phyloP scores from a whole-genome alignment of 2,329 filamentous ascomycete genomes.

The Pseudogymnoascus sp. region DNA sequence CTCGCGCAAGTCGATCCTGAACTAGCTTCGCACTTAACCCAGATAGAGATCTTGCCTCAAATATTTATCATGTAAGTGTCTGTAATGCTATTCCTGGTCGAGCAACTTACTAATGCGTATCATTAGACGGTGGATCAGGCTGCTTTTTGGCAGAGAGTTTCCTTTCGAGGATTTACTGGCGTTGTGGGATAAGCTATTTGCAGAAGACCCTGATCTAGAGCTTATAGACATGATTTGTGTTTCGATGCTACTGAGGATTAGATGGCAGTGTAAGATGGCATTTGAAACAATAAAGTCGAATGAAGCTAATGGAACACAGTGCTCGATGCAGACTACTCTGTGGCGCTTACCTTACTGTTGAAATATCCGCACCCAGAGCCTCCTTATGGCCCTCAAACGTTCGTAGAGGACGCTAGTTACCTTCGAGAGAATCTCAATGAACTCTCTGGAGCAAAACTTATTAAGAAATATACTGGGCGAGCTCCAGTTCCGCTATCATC shows the following conservation, averaged over 20 bases:
- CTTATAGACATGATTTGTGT: slow-evolving; percentile 88
- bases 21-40: slow-evolving; percentile 69
- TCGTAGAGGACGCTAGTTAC: slow-evolving; percentile 79
- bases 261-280: slow-evolving; percentile 69
- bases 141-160: slow-evolving; percentile 90
- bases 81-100: neutral
- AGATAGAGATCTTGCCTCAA: slow-evolving; percentile 86
- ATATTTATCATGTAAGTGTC: slow-evolving; percentile 81
- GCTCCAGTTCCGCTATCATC: slow-evolving; percentile 31
- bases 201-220: slow-evolving; percentile 70
- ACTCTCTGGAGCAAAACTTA: slow-evolving; percentile 55
- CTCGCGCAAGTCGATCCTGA: slow-evolving; percentile 75
- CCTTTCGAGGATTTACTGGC: slow-evolving; percentile 74
- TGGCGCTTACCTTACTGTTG: slow-evolving; percentile 71
- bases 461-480: slow-evolving; percentile 62
- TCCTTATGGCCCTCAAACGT: slow-evolving; percentile 62
- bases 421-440: slow-evolving; percentile 56
- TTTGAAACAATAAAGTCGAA: slow-evolving; percentile 8
- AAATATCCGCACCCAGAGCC: slow-evolving; percentile 66
- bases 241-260: slow-evolving; percentile 83
- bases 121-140: slow-evolving; percentile 69
- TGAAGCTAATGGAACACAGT: slow-evolving; percentile 43
- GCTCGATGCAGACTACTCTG: slow-evolving; percentile 78
- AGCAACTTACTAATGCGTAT: slow-evolving; percentile 7
- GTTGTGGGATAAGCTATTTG: slow-evolving; percentile 88